Conservation (phyloP, 2,329 filamentous ascomycete genomes). For the Trichoderma citrinoviride region DNA sequence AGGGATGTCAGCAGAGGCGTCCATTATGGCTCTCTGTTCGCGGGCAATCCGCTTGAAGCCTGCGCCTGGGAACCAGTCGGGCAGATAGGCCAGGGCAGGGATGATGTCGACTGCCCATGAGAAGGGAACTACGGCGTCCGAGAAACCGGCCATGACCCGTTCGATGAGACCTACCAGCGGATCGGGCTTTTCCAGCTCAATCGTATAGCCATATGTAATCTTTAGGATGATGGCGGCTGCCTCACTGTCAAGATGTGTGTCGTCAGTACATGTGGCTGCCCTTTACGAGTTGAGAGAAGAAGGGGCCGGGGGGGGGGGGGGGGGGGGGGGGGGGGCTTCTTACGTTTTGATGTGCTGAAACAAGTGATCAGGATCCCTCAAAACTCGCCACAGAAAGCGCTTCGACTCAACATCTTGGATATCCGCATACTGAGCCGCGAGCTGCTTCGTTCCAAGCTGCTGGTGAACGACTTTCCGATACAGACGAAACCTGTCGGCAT, state of each 20-base stretch:
- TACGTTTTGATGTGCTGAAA: slow-evolving; percentile 21
- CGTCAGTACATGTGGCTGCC: background rate
- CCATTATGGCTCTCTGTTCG: background rate
- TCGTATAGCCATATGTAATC: background rate
- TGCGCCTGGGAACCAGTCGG: slow-evolving; percentile 5
- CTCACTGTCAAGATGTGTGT: background rate
- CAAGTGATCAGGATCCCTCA: slow-evolving; percentile 5
- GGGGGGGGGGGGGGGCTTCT: too few species aligned
- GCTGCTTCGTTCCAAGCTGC: background rate
- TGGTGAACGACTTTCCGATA: slow-evolving; percentile 15
- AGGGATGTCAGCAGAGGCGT: background rate
- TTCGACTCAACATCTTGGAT: slow-evolving; percentile 20
- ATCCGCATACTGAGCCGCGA: background rate
- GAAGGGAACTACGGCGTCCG: background rate
- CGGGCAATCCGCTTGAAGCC: background rate
- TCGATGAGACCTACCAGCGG: background rate
- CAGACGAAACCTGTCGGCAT: background rate
- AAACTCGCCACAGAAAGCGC: slow-evolving; percentile 7
- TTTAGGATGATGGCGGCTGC: background rate
- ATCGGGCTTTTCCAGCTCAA: background rate
- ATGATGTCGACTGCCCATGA: background rate
- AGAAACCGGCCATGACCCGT: background rate
- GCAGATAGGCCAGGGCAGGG: background rate
- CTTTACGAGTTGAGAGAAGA: background rate
- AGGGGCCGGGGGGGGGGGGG: too few species aligned